Evolutionary conservation across 371 early-diverging fungal genomes (phyloP).

Genomic region (Capniomyces stellatus): DNA sequence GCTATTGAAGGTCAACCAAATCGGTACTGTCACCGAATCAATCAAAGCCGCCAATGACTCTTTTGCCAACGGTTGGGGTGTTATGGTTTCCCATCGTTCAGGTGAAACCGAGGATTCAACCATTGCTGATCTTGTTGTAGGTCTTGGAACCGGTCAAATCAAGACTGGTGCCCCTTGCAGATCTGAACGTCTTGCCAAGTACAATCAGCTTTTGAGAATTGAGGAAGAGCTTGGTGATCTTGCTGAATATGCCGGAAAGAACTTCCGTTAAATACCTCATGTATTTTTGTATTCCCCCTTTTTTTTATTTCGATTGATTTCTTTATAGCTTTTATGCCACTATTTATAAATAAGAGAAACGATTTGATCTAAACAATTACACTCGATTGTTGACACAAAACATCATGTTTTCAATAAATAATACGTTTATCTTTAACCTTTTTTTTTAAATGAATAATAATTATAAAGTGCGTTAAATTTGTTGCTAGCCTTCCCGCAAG

Average conservation of each 20-base stretch:
- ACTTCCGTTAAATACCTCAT: no score
- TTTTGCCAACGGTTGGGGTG: conserved; percentile 77
- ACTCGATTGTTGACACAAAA: no score
- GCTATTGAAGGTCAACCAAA: conserved; percentile 98
- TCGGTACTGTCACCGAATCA: conserved; percentile 93
- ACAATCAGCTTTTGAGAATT: conserved; percentile 95
- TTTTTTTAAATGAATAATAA: no score
- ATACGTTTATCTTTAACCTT: no score
- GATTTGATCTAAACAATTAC: no score
- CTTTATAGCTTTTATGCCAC: no score
- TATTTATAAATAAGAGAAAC: no score
- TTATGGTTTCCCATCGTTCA: conserved; percentile 98
- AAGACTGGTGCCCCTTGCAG: conserved; percentile 99
- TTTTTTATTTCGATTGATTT: no score
- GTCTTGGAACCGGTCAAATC: conserved; percentile 94
- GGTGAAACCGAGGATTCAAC: conserved; percentile 99
- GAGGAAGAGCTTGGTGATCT: conserved; percentile 67
- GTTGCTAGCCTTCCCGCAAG: no score
- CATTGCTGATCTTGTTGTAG: conserved; percentile 97
- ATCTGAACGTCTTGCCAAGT: conserved; percentile 94
- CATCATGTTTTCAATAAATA: no score
- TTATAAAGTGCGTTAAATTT: no score
- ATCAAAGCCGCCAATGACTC: conserved; percentile 51
- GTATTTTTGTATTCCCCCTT: no score
- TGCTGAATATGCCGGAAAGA: conserved; percentile 79